These are phyloP conservation scores for Meira miltonrushii DNA, from an alignment of 1,284 basidiomycete genomes.

Conservation along the genomic window DNA sequence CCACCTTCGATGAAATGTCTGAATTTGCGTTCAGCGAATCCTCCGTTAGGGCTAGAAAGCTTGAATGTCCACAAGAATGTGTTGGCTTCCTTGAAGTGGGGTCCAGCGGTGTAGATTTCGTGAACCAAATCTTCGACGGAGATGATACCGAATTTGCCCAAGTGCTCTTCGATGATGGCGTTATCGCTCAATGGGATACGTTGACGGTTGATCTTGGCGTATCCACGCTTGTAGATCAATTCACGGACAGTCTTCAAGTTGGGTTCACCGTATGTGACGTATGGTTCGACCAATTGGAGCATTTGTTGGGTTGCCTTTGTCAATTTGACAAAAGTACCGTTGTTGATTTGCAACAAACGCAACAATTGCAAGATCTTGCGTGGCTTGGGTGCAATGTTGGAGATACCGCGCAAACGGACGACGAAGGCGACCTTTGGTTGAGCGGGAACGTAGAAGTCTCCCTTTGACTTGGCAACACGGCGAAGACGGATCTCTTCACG, in stretches of 20 bases:
- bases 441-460: constrained; percentile 95
- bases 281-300: constrained; percentile 95
- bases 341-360: constrained; percentile 98
- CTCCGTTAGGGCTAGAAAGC: constrained; percentile 96
- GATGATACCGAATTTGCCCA: constrained; percentile 93
- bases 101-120: constrained; percentile 90
- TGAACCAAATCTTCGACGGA: constrained; percentile 97
- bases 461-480: constrained; percentile 82
- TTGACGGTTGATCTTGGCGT: constrained; percentile 97
- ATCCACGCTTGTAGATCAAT: constrained; percentile 98
- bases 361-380: constrained; percentile 98
- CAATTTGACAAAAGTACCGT: constrained; percentile 95
- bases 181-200: constrained; percentile 94
- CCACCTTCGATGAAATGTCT: constrained; percentile 63
- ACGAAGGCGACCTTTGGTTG: constrained; percentile 98
- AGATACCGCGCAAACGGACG: constrained; percentile 86
- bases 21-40: constrained; percentile 96
- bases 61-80: constrained; percentile 97
- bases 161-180: constrained; percentile 80
- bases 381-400: constrained; percentile 98
- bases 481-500: constrained; percentile 94
- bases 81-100: constrained; percentile 93
- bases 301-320: constrained; percentile 95
- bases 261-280: constrained; percentile 81
- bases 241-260: constrained; percentile 96